phyloP scores from a whole-genome alignment of 129 eudicot genomes.

The Helichrysum umbraculigerum region DNA sequence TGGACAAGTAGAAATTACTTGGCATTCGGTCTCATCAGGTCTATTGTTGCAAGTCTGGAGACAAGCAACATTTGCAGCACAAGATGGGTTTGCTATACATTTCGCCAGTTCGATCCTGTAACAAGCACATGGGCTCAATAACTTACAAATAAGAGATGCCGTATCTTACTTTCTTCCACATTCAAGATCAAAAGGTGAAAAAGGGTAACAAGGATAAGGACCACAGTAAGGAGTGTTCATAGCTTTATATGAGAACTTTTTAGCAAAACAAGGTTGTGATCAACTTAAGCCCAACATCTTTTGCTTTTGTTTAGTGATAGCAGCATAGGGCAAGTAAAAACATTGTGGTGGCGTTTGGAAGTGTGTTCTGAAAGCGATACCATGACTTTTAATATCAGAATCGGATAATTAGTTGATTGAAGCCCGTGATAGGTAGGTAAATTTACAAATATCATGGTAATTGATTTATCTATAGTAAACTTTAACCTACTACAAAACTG shows the following conservation, averaged over 20 bases:
- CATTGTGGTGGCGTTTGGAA: neutral
- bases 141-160: neutral
- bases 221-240: neutral
- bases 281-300: neutral
- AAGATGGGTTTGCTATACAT: conserved; percentile 92
- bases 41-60: conserved; percentile 92
- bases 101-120: conserved; percentile 85
- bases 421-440: neutral
- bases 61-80: conserved; percentile 97
- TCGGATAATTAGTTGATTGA: neutral
- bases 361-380: neutral
- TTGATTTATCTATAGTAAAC: neutral
- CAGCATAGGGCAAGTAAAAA: neutral
- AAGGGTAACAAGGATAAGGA: neutral
- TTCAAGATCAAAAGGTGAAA: neutral
- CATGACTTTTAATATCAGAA: neutral
- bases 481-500: neutral
- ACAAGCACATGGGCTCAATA: conserved; percentile 14
- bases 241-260: neutral
- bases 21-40: conserved; percentile 98
- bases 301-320: neutral
- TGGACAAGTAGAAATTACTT: conserved; percentile 36
- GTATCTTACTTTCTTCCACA: neutral
- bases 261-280: neutral
- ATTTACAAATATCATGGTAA: neutral